Evolutionary conservation across 164 flowering plant genomes (phyloP).

Genomic region (Magnolia changhungtana): DNA sequence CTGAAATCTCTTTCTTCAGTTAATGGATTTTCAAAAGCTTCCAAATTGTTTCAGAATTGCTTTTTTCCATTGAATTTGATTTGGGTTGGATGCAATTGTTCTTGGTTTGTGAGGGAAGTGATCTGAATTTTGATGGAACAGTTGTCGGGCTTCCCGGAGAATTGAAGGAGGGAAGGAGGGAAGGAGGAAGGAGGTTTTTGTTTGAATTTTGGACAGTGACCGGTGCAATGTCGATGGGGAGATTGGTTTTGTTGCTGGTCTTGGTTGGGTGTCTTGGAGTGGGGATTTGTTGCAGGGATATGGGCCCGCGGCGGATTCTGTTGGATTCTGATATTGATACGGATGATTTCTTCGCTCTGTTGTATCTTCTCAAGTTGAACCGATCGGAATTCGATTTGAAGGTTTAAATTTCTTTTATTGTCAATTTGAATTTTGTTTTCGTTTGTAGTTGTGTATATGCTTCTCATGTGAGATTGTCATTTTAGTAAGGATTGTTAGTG

Average conservation of each 20-base stretch:
- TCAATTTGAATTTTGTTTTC: too few species aligned
- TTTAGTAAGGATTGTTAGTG: neutral
- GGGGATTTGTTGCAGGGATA: conserved; percentile 13
- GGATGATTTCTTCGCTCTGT: conserved; percentile 83
- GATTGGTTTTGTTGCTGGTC: conserved; percentile 2
- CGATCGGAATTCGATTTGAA: conserved; percentile 66
- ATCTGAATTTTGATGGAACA: neutral
- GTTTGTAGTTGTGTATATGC: too few species aligned
- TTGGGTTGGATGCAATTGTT: neutral
- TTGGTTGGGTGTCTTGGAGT: conserved; percentile 12
- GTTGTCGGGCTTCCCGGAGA: neutral
- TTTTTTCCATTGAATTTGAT: neutral
- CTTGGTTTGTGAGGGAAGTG: neutral
- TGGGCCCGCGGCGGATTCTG: conserved; percentile 50
- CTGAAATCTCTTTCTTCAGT: neutral
- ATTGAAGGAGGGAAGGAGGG: neutral
- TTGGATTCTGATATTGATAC: conserved; percentile 88
- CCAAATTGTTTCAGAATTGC: neutral
- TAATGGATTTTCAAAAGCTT: neutral
- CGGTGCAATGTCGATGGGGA: neutral
- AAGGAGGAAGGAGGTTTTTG: neutral
- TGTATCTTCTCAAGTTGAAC: conserved; percentile 79
- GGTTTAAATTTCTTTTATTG: conserved; percentile 28
- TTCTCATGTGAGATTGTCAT: neutral
- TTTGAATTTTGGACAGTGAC: neutral